Percentiles rank a stretch among this genome's conserved stretches.
Evolutionary conservation across 2,329 filamentous ascomycete species (phyloP).

Genomic region (Curvularia spicifera): DNA sequence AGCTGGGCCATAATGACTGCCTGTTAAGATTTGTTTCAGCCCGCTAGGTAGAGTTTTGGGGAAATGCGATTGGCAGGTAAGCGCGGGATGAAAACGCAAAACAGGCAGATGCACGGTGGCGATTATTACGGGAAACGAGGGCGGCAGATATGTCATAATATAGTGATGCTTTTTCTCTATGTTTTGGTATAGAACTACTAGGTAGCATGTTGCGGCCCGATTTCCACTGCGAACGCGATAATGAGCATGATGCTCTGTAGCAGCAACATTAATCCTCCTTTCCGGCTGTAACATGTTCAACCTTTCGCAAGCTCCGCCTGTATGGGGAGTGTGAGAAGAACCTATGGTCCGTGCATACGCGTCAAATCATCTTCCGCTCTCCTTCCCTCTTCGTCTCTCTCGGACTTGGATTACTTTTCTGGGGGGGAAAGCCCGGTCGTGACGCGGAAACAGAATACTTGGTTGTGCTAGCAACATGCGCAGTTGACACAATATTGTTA

Average conservation of each 20-base stretch:
- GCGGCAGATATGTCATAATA: background rate
- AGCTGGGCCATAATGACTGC: background rate
- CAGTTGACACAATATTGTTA: background rate
- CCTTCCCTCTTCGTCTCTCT: background rate
- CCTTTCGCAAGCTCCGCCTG: background rate
- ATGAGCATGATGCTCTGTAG: no score
- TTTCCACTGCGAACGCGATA: background rate
- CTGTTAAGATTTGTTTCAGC: slow-evolving; percentile 1
- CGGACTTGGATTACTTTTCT: background rate
- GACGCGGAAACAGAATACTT: background rate
- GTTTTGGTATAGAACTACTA: background rate
- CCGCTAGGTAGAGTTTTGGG: background rate
- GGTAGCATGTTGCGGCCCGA: background rate
- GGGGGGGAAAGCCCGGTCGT: background rate
- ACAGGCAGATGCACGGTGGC: background rate
- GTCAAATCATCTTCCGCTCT: background rate
- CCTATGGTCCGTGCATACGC: background rate
- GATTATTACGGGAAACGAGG: background rate
- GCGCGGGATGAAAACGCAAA: background rate
- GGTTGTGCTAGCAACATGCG: background rate
- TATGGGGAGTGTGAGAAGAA: background rate
- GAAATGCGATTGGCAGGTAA: background rate
- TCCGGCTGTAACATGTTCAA: no score
- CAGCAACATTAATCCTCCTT: no score
- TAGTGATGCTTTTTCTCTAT: background rate